Conservation (phyloP, 345 rosid species). For the Populus tremula region DNA sequence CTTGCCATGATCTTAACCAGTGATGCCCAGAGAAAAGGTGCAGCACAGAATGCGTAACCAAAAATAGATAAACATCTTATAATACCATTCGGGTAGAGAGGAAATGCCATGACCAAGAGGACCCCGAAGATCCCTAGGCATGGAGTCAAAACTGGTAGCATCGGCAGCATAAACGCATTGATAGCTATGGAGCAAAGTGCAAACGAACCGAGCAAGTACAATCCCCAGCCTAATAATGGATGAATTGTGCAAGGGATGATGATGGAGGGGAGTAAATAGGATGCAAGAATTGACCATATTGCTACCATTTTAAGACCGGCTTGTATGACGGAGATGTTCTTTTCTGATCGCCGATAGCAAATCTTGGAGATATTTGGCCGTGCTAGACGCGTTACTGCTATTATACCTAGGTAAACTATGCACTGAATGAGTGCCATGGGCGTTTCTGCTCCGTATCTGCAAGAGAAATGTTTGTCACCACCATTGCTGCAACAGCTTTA, state of each 20-base stretch:
- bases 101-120: constrained; percentile 79
- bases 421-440: constrained; percentile 63
- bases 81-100: constrained; percentile 68
- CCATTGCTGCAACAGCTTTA: neutral
- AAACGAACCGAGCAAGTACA: constrained; percentile 69
- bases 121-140: constrained; percentile 64
- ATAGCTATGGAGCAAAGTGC: constrained; percentile 60
- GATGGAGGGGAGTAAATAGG: constrained; percentile 75
- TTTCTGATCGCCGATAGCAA: constrained; percentile 67
- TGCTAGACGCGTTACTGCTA: constrained; percentile 58
- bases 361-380: constrained; percentile 72
- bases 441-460: constrained; percentile 72
- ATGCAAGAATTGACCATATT: constrained; percentile 65
- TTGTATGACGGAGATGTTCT: constrained; percentile 51
- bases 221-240: constrained; percentile 73
- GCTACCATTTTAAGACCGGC: constrained; percentile 52
- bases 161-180: constrained; percentile 67
- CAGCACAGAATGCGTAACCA: constrained; percentile 65
- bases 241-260: constrained; percentile 77
- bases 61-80: constrained; percentile 68
- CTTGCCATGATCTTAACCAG: constrained; percentile 48
- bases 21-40: constrained; percentile 68
- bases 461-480: neutral
- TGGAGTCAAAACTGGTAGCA: constrained; percentile 50
- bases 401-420: constrained; percentile 57